Evolutionary conservation across 2,329 filamentous ascomycete genomes (phyloP).

Genomic region (Metarhizium rileyi): DNA sequence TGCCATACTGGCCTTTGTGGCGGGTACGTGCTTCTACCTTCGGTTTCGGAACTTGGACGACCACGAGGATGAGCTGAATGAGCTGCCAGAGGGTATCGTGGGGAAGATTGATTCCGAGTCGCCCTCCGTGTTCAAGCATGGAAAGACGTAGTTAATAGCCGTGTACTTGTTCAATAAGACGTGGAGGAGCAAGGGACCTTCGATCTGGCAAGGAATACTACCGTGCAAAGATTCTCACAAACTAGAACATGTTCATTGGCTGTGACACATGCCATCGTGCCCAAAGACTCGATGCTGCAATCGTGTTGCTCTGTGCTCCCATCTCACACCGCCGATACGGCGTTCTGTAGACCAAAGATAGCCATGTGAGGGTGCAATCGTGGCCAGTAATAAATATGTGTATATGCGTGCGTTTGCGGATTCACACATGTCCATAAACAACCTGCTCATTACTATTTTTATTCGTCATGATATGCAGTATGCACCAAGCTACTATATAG

Average conservation of each 20-base stretch:
- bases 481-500: neutral
- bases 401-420: too few species aligned
- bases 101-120: slow-evolving; percentile 15
- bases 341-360: too few species aligned
- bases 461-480: neutral
- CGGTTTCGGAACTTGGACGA: slow-evolving; percentile 52
- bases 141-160: neutral
- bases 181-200: too few species aligned
- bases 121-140: slow-evolving; percentile 1
- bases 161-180: too few species aligned
- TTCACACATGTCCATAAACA: neutral
- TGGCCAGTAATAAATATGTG: neutral
- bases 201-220: too few species aligned
- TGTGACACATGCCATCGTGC: too few species aligned
- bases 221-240: too few species aligned
- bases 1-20: slow-evolving; percentile 53
- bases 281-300: too few species aligned
- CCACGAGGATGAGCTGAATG: slow-evolving; percentile 59
- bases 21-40: slow-evolving; percentile 54
- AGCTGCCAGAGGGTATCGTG: slow-evolving; percentile 27
- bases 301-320: too few species aligned
- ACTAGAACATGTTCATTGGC: too few species aligned
- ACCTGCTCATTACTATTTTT: neutral
- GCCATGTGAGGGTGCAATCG: too few species aligned
- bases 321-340: too few species aligned